Evolutionary conservation across 805 yeast species (phyloP), one percentile per base, ranked within the genome.

Genomic region (Suhomyces prunicola): DNA sequence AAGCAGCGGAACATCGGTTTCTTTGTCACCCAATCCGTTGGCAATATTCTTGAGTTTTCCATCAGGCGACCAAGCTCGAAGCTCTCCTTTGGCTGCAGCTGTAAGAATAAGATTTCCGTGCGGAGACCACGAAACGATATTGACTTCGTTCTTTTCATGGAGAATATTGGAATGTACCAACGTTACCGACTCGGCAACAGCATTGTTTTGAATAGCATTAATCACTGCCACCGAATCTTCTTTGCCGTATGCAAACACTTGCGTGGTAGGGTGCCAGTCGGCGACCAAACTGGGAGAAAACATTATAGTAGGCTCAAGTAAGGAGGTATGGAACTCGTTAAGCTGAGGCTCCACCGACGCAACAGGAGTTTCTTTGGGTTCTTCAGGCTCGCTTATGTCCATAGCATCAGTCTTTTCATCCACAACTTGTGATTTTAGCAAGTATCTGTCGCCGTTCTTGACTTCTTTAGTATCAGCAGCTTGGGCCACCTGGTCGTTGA

Each of bases 31-130:
- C 9, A 52, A 46, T 1, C 60, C 46, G 49, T 67, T 72, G 35
- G 72, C 72, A 15, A 74, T 64, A 54, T 83, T 85, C 54, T 81
- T 74, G 39, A 90, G 71, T 29, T 79, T 77, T 0, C 96, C 96
- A 46, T 83, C 86, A 0, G 81, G 74, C 9, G 85, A 79, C 96
- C 96, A 91, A n/a, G 88, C 73, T 52, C 93, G 71, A 7, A 91
- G 61, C 60, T 87, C 93, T 12, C 97, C 97, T 61, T 78, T 78
- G 51, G 78, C 82, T 2, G 85, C 77, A 2, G 85, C 87, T 0
- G 92, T 86, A 12, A 87, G 75, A 2, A 90, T 66, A 12, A 76
- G 59, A 41, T 79, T 72, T 0, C 96, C 96, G 50, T 72, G 70
- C 1, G 86, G 85, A 10, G 89, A 80, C 96, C 96, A 90, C 8